Evolutionary conservation across 192 early-diverging fungal species (phyloP), one percentile per base, ranked within the genome.

Genomic region (Rhizophagus sp.): DNA sequence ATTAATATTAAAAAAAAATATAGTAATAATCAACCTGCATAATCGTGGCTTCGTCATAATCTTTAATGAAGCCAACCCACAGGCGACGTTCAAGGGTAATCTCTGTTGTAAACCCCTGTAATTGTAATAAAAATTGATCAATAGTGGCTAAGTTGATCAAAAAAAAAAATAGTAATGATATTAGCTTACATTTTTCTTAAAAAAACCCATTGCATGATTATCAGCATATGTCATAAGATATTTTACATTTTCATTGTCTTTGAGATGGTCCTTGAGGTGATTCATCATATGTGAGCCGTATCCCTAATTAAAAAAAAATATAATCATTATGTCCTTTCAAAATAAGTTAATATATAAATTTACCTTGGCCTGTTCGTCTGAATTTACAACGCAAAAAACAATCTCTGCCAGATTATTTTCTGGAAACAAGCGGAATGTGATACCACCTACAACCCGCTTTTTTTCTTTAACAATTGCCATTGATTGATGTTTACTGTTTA

Each of bases 31-130:
- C 3, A 44, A 70, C 68, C 68, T 70, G 95, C 96, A 99, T 97
- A n/a, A 99, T 88, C 7, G 98, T 99, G 44, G 97, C 98, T 17
- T 97, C 98, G 81, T 98, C 97, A 82, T 99, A 99, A 86, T 99
- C 98, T 82, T 99, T 99, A 83, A 99, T 99, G 82, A 98, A 99
- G 0, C 97, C 96, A 81, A 99, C 92, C 98, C 98, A 99, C 65
- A 95, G 85, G 34, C 88, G 85, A 75, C 93, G 93, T 74, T 99
- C 97, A 71, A 99, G 84, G 24, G 96, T 95, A 62, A 99, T 97
- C 17, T 99, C 98, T 19, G 95, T 96, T 22, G 96, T 98, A 81
- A 99, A 99, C 15, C 97, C 98, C 68, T 70, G 34, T 36, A 70
- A 34, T 36, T 1, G n/a, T 6, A 68, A 68, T 19, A 30, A 7